phyloP scores from a whole-genome alignment of 768 basidiomycete genomes.

The Guyanaporus albipodus region DNA sequence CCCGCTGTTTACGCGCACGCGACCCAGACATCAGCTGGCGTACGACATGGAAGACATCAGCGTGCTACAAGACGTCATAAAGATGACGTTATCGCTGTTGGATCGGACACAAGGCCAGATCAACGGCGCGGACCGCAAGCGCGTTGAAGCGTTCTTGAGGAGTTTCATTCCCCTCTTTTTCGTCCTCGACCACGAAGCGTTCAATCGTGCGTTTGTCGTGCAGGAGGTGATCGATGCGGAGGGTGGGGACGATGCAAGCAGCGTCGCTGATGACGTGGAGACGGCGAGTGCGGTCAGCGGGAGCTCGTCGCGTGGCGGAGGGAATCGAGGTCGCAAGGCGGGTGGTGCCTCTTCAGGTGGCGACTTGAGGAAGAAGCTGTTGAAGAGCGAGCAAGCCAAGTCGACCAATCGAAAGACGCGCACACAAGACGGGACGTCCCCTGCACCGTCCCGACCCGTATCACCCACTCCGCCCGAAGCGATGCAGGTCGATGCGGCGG shows the following conservation, averaged over 20 bases:
- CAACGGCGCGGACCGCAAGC: slow-evolving; percentile 63
- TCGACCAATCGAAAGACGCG: slow-evolving; percentile 57
- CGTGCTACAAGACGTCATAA: slow-evolving; percentile 82
- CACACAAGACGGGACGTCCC: slow-evolving; percentile 48
- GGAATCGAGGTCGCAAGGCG: slow-evolving; percentile 40
- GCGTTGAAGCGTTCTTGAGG: slow-evolving; percentile 80
- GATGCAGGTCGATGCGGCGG: slow-evolving; percentile 31
- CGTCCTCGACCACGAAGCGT: slow-evolving; percentile 64
- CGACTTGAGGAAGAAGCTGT: slow-evolving; percentile 72
- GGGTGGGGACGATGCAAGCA: slow-evolving; percentile 43
- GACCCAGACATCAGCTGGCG: slow-evolving; percentile 75
- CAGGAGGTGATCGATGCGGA: slow-evolving; percentile 63
- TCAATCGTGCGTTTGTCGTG: slow-evolving; percentile 66
- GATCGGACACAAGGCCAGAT: slow-evolving; percentile 83
- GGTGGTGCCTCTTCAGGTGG: slow-evolving; percentile 43
- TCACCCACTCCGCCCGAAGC: slow-evolving; percentile 55
- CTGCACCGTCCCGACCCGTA: slow-evolving; percentile 55
- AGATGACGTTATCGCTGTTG: slow-evolving; percentile 85
- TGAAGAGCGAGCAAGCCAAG: slow-evolving; percentile 83
- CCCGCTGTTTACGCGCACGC: slow-evolving; percentile 51
- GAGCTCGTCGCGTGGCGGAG: slow-evolving; percentile 30
- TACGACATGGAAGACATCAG: slow-evolving; percentile 69
- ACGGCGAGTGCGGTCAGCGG: slow-evolving; percentile 27
- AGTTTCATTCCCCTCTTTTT: slow-evolving; percentile 75
- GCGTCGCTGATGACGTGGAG: slow-evolving; percentile 37